Conservation (phyloP, 164 flowering plant genomes). For the grape (Vitis vinifera) region ASM3070453v1 NC_081811.1:8403001-8403500, state of each 20-base stretch:
- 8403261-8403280: slow-evolving; percentile 61
- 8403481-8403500: slow-evolving; percentile 73
- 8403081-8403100: no score
- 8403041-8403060: no score
- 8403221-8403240: slow-evolving; percentile 36
- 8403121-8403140: no score
- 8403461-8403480: slow-evolving; percentile 13
- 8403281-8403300: slow-evolving; percentile 71
- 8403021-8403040: no score
- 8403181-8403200: background rate
- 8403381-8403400: slow-evolving; percentile 50
- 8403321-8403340: slow-evolving; percentile 59
- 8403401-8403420: background rate
- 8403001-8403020: no score
- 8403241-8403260: slow-evolving; percentile 56
- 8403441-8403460: background rate
- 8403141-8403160: background rate
- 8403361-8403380: slow-evolving; percentile 68
- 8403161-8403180: no score
- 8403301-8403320: slow-evolving; percentile 56
- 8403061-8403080: no score
- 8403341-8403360: slow-evolving; percentile 71
- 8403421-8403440: background rate
- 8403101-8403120: background rate
- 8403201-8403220: background rate